These are phyloP conservation scores for Collybia mongolica DNA, from an alignment of 768 basidiomycete genomes.

Conservation along the genomic window DNA sequence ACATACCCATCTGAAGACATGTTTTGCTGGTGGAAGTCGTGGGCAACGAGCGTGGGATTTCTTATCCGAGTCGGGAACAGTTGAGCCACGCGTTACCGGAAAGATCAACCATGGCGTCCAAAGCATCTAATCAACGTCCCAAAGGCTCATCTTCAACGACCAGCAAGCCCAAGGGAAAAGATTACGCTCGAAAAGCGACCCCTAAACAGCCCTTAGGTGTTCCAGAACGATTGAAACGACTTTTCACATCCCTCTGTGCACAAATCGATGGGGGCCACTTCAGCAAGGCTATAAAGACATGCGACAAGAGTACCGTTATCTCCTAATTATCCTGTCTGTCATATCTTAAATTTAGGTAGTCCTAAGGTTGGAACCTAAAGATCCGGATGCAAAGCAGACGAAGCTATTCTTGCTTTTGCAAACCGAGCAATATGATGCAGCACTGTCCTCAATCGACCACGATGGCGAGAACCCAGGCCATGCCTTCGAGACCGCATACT, in stretches of 20 bases:
- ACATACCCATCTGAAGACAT: conserved; percentile 59
- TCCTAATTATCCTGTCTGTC: conserved; percentile 3
- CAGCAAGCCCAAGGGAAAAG: conserved; percentile 6
- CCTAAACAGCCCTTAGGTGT: conserved; percentile 40
- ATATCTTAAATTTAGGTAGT: conserved; percentile 42
- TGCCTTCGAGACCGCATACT: conserved; percentile 76
- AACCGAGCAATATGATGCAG: conserved; percentile 75
- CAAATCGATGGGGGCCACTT: conserved; percentile 92
- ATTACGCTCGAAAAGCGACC: conserved; percentile 2
- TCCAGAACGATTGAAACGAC: conserved; percentile 45
- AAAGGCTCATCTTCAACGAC: conserved; percentile 3
- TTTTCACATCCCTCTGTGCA: conserved; percentile 78
- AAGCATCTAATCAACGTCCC: not conserved
- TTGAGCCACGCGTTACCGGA: not conserved
- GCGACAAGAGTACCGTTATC: conserved; percentile 73
- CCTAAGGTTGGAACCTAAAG: conserved; percentile 61
- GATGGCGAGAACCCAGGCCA: conserved; percentile 24
- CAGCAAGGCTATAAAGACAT: conserved; percentile 84
- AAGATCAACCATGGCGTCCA: conserved; percentile 11
- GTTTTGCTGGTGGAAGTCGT: conserved; percentile 19
- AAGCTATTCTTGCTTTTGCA: conserved; percentile 88
- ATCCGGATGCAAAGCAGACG: conserved; percentile 74
- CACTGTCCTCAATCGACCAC: conserved; percentile 57
- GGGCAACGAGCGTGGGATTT: conserved; percentile 33
- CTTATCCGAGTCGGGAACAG: not conserved